Evolutionary conservation across 2,329 filamentous ascomycete genomes (phyloP), one percentile per base, ranked within the genome.

Genomic region (Alternaria hordeiaustralica): DNA sequence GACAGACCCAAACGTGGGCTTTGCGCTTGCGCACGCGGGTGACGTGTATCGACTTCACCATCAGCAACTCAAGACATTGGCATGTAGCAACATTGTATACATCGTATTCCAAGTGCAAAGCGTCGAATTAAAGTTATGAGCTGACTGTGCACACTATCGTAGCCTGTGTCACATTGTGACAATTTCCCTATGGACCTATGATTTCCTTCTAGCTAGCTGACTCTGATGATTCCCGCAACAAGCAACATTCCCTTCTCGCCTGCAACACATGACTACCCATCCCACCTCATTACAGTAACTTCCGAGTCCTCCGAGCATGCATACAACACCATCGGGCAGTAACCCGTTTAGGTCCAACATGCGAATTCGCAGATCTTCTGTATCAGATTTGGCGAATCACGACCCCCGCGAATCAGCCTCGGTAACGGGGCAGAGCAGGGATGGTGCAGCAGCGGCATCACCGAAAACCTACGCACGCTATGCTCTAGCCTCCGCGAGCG

Each of bases 401-500:
- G 13, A 53, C 20, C 30, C n/a, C 23, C 33, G 13, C 21, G 18
- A 53, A n/a, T 28, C 20, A 12, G 33, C 30, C 46, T 51, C 46
- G 56, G 56, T 26, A 26, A 43, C 60, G 49, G 55, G 46, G 47
- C 21, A 50, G 41, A 5, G 50, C 44, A 54, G 44, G 30, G 41
- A 49, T 61, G 36, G 5, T 33, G 56, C 41, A 51, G 46, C 50
- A 36, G 36, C 60, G 56, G 56, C 56, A 51, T 63, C 60, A 45
- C 60, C 60, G 60, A 63, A 28, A 50, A 6, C 25, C 28, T 36
- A 20, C 43, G 41, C 33, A 36, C 33, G 33, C 33, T 36, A 36
- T 36, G 33, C 28, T 26, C 18, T 47, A 60, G 58, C 49, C 41
- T 55, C n/a, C 49, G 21, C 36, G 21, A 55, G 36, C 53, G 25